These are phyloP conservation scores for Podospora pseudocomata DNA, from an alignment of 495 filamentous ascomycete species.

Conservation along the genomic window DNA sequence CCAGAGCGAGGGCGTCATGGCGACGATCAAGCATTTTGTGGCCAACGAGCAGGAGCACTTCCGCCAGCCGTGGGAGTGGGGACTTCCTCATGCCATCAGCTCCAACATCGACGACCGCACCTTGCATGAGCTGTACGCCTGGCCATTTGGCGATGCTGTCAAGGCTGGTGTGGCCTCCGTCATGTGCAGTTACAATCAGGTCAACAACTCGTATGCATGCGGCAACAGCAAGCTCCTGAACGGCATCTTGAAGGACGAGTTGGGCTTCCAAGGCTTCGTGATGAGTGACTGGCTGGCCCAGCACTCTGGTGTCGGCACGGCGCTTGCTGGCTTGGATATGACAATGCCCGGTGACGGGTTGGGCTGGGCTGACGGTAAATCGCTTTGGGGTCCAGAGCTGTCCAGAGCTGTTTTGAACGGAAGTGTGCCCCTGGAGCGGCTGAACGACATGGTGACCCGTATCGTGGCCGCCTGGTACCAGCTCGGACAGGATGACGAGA, in stretches of 20 bases:
- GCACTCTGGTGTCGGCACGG: constrained; percentile 71
- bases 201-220: constrained; percentile 89
- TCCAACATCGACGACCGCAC: constrained; percentile 80
- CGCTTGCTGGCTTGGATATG: constrained; percentile 87
- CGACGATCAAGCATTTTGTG: constrained; percentile 69
- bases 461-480: constrained; percentile 94
- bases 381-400: constrained; percentile 76
- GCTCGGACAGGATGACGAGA: constrained; percentile 72
- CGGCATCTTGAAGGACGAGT: constrained; percentile 88
- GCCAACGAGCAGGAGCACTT: constrained; percentile 75
- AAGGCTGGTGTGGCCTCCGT: constrained; percentile 81
- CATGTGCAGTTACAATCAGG: constrained; percentile 87
- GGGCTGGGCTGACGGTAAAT: constrained; percentile 68
- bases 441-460: constrained; percentile 92
- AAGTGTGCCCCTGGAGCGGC: constrained; percentile 72
- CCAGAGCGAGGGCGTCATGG: constrained; percentile 68
- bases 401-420: constrained; percentile 76
- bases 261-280: constrained; percentile 93
- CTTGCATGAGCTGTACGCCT: constrained; percentile 80
- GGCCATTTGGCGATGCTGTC: constrained; percentile 86
- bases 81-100: constrained; percentile 67
- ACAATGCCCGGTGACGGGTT: constrained; percentile 92
- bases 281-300: constrained; percentile 94
- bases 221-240: constrained; percentile 90
- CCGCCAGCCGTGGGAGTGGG: constrained; percentile 79